These are phyloP conservation scores for Camelina hispida DNA, from an alignment of 345 rosid species.

Conservation along the genomic window DNA sequence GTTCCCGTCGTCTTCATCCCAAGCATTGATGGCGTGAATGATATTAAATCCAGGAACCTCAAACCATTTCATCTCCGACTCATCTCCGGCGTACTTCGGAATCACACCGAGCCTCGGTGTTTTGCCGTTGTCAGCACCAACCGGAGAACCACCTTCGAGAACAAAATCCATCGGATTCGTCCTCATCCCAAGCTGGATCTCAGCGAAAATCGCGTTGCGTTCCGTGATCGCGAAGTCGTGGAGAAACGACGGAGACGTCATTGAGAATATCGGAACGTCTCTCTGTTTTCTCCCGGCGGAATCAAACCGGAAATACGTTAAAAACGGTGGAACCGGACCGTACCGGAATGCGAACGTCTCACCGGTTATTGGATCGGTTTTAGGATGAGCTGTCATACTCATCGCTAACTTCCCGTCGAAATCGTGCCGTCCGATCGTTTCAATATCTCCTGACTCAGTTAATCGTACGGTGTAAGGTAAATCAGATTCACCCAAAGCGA, in stretches of 20 bases:
- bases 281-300: slow-evolving; percentile 35
- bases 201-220: slow-evolving; percentile 38
- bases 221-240: slow-evolving; percentile 50
- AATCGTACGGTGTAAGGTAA: slow-evolving; percentile 42
- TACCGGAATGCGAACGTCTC: slow-evolving; percentile 48
- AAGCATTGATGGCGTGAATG: slow-evolving; percentile 49
- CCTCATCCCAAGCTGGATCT: slow-evolving; percentile 43
- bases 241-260: slow-evolving; percentile 45
- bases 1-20: slow-evolving; percentile 49
- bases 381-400: slow-evolving; percentile 53
- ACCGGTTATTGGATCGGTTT: slow-evolving; percentile 42
- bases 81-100: slow-evolving; percentile 44
- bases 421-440: slow-evolving; percentile 45
- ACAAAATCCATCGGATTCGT: slow-evolving; percentile 41
- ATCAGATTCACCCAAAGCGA: slow-evolving; percentile 49
- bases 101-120: slow-evolving; percentile 47
- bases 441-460: slow-evolving; percentile 32
- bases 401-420: slow-evolving; percentile 42
- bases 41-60: slow-evolving; percentile 49
- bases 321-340: slow-evolving; percentile 47
- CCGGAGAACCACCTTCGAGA: slow-evolving; percentile 46
- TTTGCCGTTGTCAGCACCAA: slow-evolving; percentile 42
- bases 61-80: slow-evolving; percentile 50
- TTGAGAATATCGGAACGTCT: slow-evolving; percentile 46
- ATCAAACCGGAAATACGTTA: slow-evolving; percentile 46